phyloP scores from a whole-genome alignment of 768 basidiomycete species.

The Podaxis sp. region DNA sequence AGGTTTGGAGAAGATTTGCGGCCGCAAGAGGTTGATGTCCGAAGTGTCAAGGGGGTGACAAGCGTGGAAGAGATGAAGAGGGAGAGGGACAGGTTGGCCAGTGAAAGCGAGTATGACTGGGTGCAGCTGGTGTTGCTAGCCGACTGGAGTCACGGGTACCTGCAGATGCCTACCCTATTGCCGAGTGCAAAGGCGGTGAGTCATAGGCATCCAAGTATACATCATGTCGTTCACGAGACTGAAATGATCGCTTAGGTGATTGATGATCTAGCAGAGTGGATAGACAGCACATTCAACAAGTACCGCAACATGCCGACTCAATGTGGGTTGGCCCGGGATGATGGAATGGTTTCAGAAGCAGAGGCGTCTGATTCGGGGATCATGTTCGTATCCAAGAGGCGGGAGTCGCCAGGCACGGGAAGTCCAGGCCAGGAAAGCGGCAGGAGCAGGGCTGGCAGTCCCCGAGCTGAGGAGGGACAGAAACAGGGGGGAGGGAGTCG shows the following conservation, averaged over 20 bases:
- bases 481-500: slow-evolving; percentile 28
- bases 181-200: slow-evolving; percentile 67
- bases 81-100: slow-evolving; percentile 59
- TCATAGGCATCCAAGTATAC: background rate
- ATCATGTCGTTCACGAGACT: background rate
- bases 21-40: slow-evolving; percentile 51
- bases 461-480: slow-evolving; percentile 25
- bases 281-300: slow-evolving; percentile 70
- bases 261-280: slow-evolving; percentile 88
- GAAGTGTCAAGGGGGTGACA: slow-evolving; percentile 28
- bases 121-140: slow-evolving; percentile 91
- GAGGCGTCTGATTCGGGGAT: slow-evolving; percentile 73
- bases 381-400: slow-evolving; percentile 64
- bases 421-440: slow-evolving; percentile 7
- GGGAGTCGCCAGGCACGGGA: slow-evolving; percentile 19
- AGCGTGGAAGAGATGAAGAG: slow-evolving; percentile 42
- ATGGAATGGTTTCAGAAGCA: slow-evolving; percentile 31
- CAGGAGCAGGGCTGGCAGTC: slow-evolving; percentile 2
- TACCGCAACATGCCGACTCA: slow-evolving; percentile 21
- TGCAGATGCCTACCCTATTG: slow-evolving; percentile 93
- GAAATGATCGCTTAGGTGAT: slow-evolving; percentile 46
- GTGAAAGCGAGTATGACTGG: slow-evolving; percentile 90
- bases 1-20: slow-evolving; percentile 62
- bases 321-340: slow-evolving; percentile 11
- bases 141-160: slow-evolving; percentile 96